Base-by-base conservation (phyloP, 148 eudicot species). In the Drosera capensis region DNA sequence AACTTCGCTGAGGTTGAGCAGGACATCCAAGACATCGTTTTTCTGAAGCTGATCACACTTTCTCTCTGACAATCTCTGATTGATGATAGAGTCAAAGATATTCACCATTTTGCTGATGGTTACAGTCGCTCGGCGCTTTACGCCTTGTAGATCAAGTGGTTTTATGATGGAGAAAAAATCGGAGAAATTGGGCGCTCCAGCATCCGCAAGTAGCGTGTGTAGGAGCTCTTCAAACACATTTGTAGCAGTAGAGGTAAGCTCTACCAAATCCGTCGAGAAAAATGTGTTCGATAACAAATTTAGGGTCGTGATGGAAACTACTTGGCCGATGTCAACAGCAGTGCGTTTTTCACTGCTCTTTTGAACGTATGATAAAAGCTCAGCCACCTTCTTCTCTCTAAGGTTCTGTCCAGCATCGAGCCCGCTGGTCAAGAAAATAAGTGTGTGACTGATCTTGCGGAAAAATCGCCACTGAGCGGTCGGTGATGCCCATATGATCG, bases 101-200 rank as follows among this genome's bases (percentile, higher is more conserved):
- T 16, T 29, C 25, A 17, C 6, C 25, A 55, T 23, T 26, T 22
- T 34, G 23, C 26, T 22, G 25, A 57, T 21, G 22, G 15, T 36
- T 5, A 22, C 24, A 23, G 15, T 15, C 43, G 38, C 20, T 0
- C 62, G 42, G 14, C 31, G 30, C 22, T 40, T 34, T 20, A 57
- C 40, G 13, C 62, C 55, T 29, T 66, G 60, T 0, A 44, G 61
- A 25, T 59, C 70, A 3, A 59, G 1, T 15, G 14, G 31, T 20
- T 21, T 45, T 6, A 66, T 43, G 18, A 66, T 6, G 1, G 70
- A 59, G 21, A 58, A 58, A 36, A 38, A 58, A 43, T 65, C 59
- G 1, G 39, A 58, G 19, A 65, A 19, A 25, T 59, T 59, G 0
- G 60, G 65, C 35, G 35, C 59, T 2, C 46, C 65, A 4, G 56